Percentiles rank a stretch among this genome's conserved stretches.
These are phyloP conservation scores for Mangifera indica DNA, from an alignment of 345 rosid species.

Conservation along the genomic window DNA sequence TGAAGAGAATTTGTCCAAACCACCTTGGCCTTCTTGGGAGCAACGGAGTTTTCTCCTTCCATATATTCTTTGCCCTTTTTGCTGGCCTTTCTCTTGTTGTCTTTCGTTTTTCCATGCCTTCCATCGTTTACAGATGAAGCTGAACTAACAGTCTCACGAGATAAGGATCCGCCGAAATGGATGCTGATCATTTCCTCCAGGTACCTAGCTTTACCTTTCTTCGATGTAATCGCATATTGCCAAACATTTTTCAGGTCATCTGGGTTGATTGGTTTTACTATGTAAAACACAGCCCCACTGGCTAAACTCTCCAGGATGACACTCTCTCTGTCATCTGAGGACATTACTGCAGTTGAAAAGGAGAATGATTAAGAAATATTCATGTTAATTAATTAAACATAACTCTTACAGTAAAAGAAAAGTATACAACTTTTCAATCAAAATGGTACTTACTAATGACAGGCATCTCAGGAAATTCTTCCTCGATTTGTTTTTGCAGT, in stretches of 20 bases:
- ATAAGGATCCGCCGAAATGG: background rate
- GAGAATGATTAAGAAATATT: background rate
- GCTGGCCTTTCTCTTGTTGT: conserved; percentile 12
- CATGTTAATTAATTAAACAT: background rate
- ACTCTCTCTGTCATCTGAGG: conserved; percentile 50
- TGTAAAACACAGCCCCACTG: conserved; percentile 56
- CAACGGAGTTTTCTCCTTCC: conserved; percentile 12
- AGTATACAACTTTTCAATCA: background rate
- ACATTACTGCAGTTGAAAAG: conserved; percentile 54
- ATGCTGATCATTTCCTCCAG: conserved; percentile 20
- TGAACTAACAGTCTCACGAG: conserved; percentile 20
- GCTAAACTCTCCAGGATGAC: conserved; percentile 41
- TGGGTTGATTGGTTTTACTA: conserved; percentile 57
- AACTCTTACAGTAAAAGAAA: background rate
- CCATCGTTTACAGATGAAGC: conserved; percentile 19
- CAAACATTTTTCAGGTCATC: conserved; percentile 52
- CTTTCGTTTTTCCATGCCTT: background rate
- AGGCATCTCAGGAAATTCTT: conserved; percentile 48
- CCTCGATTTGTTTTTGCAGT: conserved; percentile 41
- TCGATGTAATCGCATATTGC: conserved; percentile 44
- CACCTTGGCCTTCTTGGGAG: conserved; percentile 52
- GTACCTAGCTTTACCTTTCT: conserved; percentile 31
- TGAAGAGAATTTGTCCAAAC: conserved; percentile 67
- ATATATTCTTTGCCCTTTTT: conserved; percentile 16
- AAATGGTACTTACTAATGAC: conserved; percentile 48